Percentiles rank a stretch among this genome's conserved stretches.
Evolutionary conservation across 2,329 filamentous ascomycete genomes (phyloP).

Genomic region (Fusarium incarnatum): DNA sequence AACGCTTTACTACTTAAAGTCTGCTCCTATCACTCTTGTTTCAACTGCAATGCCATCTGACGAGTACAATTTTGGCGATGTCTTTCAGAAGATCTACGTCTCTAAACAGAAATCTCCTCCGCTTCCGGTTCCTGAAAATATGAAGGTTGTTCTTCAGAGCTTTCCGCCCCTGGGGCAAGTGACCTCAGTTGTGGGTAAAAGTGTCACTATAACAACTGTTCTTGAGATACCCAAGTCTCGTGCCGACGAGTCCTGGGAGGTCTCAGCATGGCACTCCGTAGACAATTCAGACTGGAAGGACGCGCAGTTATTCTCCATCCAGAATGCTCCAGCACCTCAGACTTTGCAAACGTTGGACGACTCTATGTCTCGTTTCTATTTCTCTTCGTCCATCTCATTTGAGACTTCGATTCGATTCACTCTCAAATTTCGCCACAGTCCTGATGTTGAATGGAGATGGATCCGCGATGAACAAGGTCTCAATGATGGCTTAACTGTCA

Average conservation of each 20-base stretch:
- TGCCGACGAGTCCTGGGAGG: slow-evolving; percentile 72
- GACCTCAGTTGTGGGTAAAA: slow-evolving; percentile 65
- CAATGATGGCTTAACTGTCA: slow-evolving; percentile 73
- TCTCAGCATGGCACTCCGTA: slow-evolving; percentile 76
- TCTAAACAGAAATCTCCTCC: slow-evolving; percentile 53
- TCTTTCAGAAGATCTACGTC: slow-evolving; percentile 53
- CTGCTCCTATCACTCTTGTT: slow-evolving; percentile 14
- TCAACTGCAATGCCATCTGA: slow-evolving; percentile 43
- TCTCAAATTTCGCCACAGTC: slow-evolving; percentile 71
- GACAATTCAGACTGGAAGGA: slow-evolving; percentile 69
- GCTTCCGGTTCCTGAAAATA: slow-evolving; percentile 45
- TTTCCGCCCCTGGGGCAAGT: slow-evolving; percentile 82
- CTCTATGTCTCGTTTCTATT: slow-evolving; percentile 61
- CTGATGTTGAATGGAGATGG: slow-evolving; percentile 74
- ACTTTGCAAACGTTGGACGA: slow-evolving; percentile 58
- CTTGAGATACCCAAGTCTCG: slow-evolving; percentile 72
- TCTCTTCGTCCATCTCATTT: slow-evolving; percentile 63
- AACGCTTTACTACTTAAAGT: slow-evolving; percentile 14
- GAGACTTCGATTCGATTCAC: slow-evolving; percentile 71
- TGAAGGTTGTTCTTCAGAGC: slow-evolving; percentile 57
- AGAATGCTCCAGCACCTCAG: slow-evolving; percentile 55
- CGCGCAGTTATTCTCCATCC: slow-evolving; percentile 54
- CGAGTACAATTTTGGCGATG: slow-evolving; percentile 52
- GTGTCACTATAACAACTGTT: slow-evolving; percentile 73
- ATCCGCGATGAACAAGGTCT: slow-evolving; percentile 72